phyloP scores from a whole-genome alignment of 2,329 filamentous ascomycete species.

The Trichoderma gracile region DNA sequence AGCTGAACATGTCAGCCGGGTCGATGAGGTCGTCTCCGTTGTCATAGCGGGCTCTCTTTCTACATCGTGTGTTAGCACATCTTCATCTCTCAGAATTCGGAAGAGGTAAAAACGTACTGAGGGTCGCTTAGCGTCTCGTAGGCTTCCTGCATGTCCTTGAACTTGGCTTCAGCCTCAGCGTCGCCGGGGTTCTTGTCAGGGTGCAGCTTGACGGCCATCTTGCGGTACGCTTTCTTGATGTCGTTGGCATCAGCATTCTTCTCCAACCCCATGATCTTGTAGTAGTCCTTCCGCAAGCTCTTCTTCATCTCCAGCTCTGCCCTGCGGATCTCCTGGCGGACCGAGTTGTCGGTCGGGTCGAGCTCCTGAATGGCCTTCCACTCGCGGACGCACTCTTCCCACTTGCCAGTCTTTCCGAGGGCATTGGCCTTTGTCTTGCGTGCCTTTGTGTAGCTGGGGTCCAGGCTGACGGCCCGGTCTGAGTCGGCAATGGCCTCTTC shows the following conservation, averaged over 20 bases:
- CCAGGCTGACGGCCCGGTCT: conserved; percentile 77
- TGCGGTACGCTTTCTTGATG: conserved; percentile 97
- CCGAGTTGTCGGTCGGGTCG: conserved; percentile 76
- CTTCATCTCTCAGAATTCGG: background rate
- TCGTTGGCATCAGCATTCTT: conserved; percentile 82
- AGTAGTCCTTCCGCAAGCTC: conserved; percentile 95
- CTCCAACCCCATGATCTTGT: conserved; percentile 88
- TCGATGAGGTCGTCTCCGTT: conserved; percentile 90
- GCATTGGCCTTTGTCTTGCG: conserved; percentile 93
- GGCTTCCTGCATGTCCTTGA: conserved; percentile 97
- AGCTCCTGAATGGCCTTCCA: conserved; percentile 83
- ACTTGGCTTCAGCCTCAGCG: conserved; percentile 78
- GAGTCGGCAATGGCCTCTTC: conserved; percentile 81
- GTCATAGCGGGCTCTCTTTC: conserved; percentile 87
- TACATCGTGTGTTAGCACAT: conserved; percentile 45
- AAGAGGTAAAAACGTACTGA: conserved; percentile 63
- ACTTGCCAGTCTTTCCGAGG: conserved; percentile 78
- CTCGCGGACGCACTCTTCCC: conserved; percentile 88
- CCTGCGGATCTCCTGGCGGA: conserved; percentile 81
- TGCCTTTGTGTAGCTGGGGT: conserved; percentile 84
- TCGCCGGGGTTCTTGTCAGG: conserved; percentile 97
- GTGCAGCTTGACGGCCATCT: conserved; percentile 89
- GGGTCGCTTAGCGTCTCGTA: conserved; percentile 94
- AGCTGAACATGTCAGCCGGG: conserved; percentile 79
- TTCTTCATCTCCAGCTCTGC: conserved; percentile 98